Conservation (phyloP, 2,329 filamentous ascomycete species). For the Pseudogymnoascus sp. region DNA sequence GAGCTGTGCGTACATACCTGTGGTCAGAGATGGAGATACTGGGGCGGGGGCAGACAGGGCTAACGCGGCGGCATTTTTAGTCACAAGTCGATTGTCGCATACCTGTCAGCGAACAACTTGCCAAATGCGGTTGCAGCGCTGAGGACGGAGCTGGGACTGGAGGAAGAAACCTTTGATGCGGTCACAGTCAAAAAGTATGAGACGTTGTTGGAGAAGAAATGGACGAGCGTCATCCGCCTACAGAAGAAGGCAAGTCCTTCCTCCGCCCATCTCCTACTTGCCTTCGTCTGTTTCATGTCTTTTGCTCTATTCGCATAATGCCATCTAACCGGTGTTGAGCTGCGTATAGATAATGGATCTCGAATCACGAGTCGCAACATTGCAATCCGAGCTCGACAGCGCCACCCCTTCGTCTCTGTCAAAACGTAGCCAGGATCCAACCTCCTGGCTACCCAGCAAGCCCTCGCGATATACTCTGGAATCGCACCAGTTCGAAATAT, state of each 20-base stretch:
- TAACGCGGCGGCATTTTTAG: constrained; percentile 34
- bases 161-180: constrained; percentile 60
- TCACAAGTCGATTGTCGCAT: constrained; percentile 84
- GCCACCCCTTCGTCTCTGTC: constrained; percentile 69
- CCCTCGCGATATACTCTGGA: constrained; percentile 75
- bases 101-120: constrained; percentile 63
- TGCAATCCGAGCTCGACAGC: constrained; percentile 79
- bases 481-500: constrained; percentile 73
- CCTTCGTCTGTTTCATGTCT: not conserved
- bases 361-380: constrained; percentile 60
- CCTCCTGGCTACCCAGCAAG: constrained; percentile 75
- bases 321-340: constrained; percentile 1
- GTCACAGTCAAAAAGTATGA: constrained; percentile 83
- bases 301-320: constrained; percentile 8
- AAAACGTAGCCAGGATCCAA: constrained; percentile 72
- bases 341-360: constrained; percentile 78
- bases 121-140: constrained; percentile 57
- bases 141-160: constrained; percentile 61
- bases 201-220: constrained; percentile 86
- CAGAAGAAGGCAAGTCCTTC: constrained; percentile 67
- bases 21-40: constrained; percentile 3
- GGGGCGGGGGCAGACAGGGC: constrained; percentile 11
- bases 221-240: constrained; percentile 82
- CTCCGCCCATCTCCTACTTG: not conserved
- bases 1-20: constrained; percentile 56